These are phyloP conservation scores for Aspergillus diversus DNA, from an alignment of 495 filamentous ascomycete species.

Conservation along the genomic window DNA sequence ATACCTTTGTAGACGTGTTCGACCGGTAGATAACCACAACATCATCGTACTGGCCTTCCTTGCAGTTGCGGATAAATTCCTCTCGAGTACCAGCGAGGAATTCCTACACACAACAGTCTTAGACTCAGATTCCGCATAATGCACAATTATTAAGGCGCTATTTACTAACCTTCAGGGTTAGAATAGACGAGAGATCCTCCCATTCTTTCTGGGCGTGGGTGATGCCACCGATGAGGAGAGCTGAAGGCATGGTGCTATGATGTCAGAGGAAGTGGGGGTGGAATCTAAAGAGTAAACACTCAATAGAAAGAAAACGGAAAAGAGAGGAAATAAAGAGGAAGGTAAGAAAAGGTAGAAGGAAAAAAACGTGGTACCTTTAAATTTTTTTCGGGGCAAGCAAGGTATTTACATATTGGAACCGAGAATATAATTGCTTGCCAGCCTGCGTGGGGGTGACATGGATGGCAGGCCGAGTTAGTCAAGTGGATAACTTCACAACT, in stretches of 20 bases:
- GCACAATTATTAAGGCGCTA: not conserved
- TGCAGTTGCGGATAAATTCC: conserved; percentile 56
- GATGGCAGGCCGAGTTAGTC: too few species aligned
- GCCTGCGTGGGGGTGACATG: too few species aligned
- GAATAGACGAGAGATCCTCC: conserved; percentile 54
- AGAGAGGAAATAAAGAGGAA: conserved; percentile 11
- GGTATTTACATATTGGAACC: too few species aligned
- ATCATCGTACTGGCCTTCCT: conserved; percentile 58
- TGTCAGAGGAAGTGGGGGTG: conserved; percentile 7
- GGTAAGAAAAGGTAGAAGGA: not conserved
- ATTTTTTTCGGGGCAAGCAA: too few species aligned
- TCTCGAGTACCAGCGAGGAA: conserved; percentile 54
- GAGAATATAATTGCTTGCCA: too few species aligned
- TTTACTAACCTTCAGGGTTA: conserved; percentile 61
- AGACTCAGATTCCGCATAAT: not conserved
- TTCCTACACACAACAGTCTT: conserved; percentile 44
- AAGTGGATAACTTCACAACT: too few species aligned
- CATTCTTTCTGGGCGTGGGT: conserved; percentile 59
- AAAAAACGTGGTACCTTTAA: not conserved
- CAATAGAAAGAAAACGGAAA: conserved; percentile 10
- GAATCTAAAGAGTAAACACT: conserved; percentile 29
- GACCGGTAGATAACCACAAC: conserved; percentile 62
- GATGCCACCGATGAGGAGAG: conserved; percentile 61
- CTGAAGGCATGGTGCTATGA: conserved; percentile 39
- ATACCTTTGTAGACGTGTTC: conserved; percentile 60